Base-by-base conservation (phyloP, 176 grass and related monocot species). In the Coix lacrymajobi region DNA sequence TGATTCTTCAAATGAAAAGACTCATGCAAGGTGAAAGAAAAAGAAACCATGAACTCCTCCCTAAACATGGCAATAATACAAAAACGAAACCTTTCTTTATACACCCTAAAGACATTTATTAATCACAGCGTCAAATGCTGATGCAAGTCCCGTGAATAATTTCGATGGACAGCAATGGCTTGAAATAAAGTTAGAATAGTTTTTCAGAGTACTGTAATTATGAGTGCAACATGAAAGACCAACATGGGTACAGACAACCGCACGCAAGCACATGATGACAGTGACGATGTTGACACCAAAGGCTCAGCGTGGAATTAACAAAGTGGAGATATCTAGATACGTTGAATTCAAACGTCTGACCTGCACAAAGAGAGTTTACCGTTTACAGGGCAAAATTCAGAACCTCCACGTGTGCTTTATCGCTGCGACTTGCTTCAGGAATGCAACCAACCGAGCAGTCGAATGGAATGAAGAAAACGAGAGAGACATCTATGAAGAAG, bases 321-420 rank as follows among this genome's bases (percentile, higher is more conserved):
- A 32, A n/a, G 9, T 11, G 39, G 3, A 22, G 56, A 43, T 78
- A 11, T 39, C 57, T 43, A 22, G 38, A 31, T n/a, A 17, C 28
- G 19, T 33, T 7, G 76, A 79, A 46, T 79, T 79, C 60, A 76
- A 79, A 49, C 40, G 16, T 66, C 40, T 49, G 77, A 66, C 61
- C 61, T n/a, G 60, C 39, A 45, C 14, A 40, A 46, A 20, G 76
- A 34, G 28, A 48, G 39, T 32, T 66, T n/a, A 65, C 39, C 20
- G 3, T 43, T 3, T 8, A 2, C 25, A 34, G 22, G 57, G 25
- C 13, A 11, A 6, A 1, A 28, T 25, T 19, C 8, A 2, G 13
- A 11, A 14, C 17, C 29, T 45, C 20, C 61, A 48, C 26, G 60
- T 33, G 60, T 7, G 9, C 16, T 9, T 7, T 2, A 40, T 41